Base-by-base conservation (phyloP, 73 alveolate genomes). In the Symbiodinium pilosum region DNA sequence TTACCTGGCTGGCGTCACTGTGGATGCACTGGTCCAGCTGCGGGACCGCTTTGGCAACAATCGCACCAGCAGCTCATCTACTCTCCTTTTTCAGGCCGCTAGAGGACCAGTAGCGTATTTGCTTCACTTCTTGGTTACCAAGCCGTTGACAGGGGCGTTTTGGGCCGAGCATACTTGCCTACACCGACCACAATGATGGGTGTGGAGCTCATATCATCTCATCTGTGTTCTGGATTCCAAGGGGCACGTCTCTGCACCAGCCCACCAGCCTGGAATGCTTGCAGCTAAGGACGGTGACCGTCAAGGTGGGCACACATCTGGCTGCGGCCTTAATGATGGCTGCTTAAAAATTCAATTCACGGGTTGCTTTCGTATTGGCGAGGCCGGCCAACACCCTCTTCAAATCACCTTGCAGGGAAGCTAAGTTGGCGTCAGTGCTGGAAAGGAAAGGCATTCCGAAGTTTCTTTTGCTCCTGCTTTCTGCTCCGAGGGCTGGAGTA, bases 401-500 rank as follows among this genome's bases (percentile, higher is more conserved):
- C 95, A 88, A 86, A 88, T 88, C 39, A 88, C 95, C 36, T n/a
- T 88, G 95, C 21, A 30, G 71, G 95, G n/a, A 42, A 39, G 83
- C 83, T 68, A 20, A 68, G 14, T 68, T 52, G 69, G 20, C 20
- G 9, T 52, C 69, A 52, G 69, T 12, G 69, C 20, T 9, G 28
- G 20, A 20, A 52, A 20, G 39, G n/a, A 14, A 30, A 69, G 18
- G 36, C 42, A 40, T 36, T 14, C 32, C 89, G 24, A 2, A 3
- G 36, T 28, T 34, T 12, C 42, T 36, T 83, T 21, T 16, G 30
- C 21, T 3, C 32, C 11, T n/a, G n/a, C n/a, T n/a, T n/a, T n/a
- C n/a, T n/a, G n/a, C n/a, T n/a, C n/a, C n/a, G 68, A 88, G 95
- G 95, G 95, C 95, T 3, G 95, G 95, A 6, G 95, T 88, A 18